Percentiles rank a stretch among this genome's conserved stretches.
Conservation (phyloP, 1,284 basidiomycete genomes). For the Malassezia psittaci region DNA sequence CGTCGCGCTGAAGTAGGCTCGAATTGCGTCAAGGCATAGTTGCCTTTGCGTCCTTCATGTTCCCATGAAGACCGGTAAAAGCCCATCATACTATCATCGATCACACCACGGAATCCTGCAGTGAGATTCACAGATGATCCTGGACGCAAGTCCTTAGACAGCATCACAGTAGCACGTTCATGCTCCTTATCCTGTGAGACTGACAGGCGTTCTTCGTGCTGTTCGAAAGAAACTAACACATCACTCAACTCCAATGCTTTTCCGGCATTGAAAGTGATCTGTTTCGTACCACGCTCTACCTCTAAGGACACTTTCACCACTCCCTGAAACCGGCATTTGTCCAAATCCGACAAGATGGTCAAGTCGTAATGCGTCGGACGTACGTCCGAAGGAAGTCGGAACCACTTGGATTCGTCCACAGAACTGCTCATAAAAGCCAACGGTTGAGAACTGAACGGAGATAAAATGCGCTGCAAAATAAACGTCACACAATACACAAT, state of each 20-base stretch:
- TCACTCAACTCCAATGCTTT: constrained; percentile 58
- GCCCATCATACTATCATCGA: constrained; percentile 22
- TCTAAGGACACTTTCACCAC: constrained; percentile 67
- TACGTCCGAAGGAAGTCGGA: constrained; percentile 66
- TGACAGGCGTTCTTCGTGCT: constrained; percentile 52
- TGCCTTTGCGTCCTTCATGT: constrained; percentile 48
- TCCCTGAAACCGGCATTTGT: constrained; percentile 63
- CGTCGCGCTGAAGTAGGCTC: constrained; percentile 71
- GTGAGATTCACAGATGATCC: constrained; percentile 18
- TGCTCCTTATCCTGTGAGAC: constrained; percentile 48
- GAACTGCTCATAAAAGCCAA: not conserved
- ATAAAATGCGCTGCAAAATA: not conserved
- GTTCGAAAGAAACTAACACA: constrained; percentile 57
- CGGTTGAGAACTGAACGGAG: not conserved
- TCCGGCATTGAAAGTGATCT: constrained; percentile 49
- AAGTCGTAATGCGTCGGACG: constrained; percentile 69
- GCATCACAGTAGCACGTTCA: constrained; percentile 19
- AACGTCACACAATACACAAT: not conserved
- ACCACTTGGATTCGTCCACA: constrained; percentile 45
- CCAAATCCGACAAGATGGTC: constrained; percentile 66
- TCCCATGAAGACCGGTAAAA: constrained; percentile 29
- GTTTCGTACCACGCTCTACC: constrained; percentile 56
- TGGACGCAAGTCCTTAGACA: constrained; percentile 9
- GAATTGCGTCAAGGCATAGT: constrained; percentile 42
- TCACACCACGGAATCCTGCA: constrained; percentile 18